These are phyloP conservation scores for Triticum timopheevii DNA, from an alignment of 176 grass and related monocot species.

Conservation along the genomic window DNA sequence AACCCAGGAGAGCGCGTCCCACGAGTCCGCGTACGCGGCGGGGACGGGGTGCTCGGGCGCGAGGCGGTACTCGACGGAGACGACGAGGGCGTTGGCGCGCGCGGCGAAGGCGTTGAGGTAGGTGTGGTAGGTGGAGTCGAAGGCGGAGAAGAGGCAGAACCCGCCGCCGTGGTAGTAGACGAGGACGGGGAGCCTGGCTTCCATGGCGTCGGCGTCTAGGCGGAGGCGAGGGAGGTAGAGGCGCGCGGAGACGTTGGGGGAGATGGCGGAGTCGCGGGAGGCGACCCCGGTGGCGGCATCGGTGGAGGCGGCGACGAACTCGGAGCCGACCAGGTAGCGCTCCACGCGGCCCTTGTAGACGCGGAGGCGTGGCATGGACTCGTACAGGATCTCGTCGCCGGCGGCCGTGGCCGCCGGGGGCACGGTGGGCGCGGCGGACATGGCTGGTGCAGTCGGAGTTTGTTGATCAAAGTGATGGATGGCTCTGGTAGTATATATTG, in stretches of 20 bases:
- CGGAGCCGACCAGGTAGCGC: not conserved
- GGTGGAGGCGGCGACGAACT: slow-evolving; percentile 6
- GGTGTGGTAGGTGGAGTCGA: slow-evolving; percentile 53
- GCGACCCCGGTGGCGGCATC: slow-evolving; percentile 44
- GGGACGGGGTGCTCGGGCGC: slow-evolving; percentile 77
- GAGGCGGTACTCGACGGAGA: slow-evolving; percentile 82
- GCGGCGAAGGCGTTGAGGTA: slow-evolving; percentile 46
- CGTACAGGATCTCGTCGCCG: not conserved
- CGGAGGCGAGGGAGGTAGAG: slow-evolving; percentile 39
- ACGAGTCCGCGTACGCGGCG: slow-evolving; percentile 46
- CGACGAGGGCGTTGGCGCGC: slow-evolving; percentile 33
- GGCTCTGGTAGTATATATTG: not conserved
- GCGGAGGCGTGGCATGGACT: not conserved
- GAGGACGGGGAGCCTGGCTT: slow-evolving; percentile 38
- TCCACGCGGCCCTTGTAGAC: not conserved
- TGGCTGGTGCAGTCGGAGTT: not conserved
- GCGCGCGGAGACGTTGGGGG: not conserved
- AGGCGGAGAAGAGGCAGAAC: slow-evolving; percentile 61
- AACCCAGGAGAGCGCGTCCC: slow-evolving; percentile 67
- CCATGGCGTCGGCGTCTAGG: not conserved
- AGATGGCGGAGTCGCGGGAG: slow-evolving; percentile 44
- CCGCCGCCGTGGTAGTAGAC: slow-evolving; percentile 66
- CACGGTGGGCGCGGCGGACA: not conserved
- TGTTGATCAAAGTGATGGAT: not conserved
- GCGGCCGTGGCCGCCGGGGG: too few species aligned